Base-by-base conservation (phyloP, 2,329 filamentous ascomycete genomes). In the Trichoderma lentiforme region DNA sequence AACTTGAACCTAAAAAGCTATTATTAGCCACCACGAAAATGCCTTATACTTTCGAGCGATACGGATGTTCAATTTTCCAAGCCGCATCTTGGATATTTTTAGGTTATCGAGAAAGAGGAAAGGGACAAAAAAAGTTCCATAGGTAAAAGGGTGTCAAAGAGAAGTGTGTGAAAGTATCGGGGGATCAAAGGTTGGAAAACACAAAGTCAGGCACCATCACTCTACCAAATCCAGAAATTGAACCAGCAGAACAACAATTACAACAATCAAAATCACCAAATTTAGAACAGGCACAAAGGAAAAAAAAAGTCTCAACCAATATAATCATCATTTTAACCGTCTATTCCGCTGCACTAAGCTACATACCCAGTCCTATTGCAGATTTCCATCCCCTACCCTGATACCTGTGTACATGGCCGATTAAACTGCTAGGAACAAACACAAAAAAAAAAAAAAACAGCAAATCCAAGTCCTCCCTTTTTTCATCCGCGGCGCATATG, bases 321-420 rank as follows among this genome's bases (percentile, higher is more conserved):
- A 43, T 47, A 47, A 66, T 70, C 66, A 36, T 70, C 66, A 62
- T 61, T 34, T 47, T 62, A 28, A 24, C 66, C 66, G 66, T 69
- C 66, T 69, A 69, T 69, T 65, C 30, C 66, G 57, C 66, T 51
- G 39, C 66, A 51, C 53, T 51, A 51, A 69, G 24, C 57, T 53
- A 70, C 57, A 70, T 70, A 70, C 57, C 66, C 47, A 53, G 36
- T 62, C 66, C 66, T 62, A 21, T 34, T 70, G 66, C 66, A 70
- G 66, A 70, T 61, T 62, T 62, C 57, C 57, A 58, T 67, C 34
- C 34, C 51, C 62, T 53, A 15, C 43, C 47, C 36, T 62, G 28
- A 62, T 53, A 53, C 57, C 57, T 36, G 66, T 70, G 60, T 60
- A 71, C 51, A 71, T 56, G 36, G 60, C 60, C 68, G 47, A 71